These are phyloP conservation scores for Rhodosporidiobolus odoratus DNA, from an alignment of 768 basidiomycete species.

Conservation along the genomic window DNA sequence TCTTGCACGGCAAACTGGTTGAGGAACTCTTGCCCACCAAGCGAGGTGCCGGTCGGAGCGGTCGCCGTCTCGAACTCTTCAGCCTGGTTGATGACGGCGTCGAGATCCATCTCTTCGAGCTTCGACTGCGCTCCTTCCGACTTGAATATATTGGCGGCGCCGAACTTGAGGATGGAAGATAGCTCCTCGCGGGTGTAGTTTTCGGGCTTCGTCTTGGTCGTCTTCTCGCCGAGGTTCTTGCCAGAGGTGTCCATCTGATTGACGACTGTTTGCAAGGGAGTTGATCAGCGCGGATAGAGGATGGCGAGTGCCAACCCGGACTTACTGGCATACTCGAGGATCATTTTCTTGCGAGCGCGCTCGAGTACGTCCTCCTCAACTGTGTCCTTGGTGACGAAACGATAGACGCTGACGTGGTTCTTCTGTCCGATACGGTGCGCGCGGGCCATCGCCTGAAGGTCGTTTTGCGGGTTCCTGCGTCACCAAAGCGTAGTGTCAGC, in stretches of 20 bases:
- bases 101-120: conserved; percentile 97
- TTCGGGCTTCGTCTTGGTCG: conserved; percentile 46
- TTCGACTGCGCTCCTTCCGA: conserved; percentile 95
- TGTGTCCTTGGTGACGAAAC: conserved; percentile 97
- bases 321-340: conserved; percentile 92
- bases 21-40: conserved; percentile 96
- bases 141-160: conserved; percentile 99
- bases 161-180: conserved; percentile 94
- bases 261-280: conserved; percentile 63
- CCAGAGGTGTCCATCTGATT: conserved; percentile 99
- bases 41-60: conserved; percentile 68
- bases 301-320: conserved; percentile 11
- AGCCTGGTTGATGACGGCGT: conserved; percentile 92
- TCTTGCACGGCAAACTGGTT: conserved; percentile 95
- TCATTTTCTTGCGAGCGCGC: conserved; percentile 98
- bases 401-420: conserved; percentile 95
- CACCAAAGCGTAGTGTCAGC: conserved; percentile 41
- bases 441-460: conserved; percentile 97
- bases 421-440: conserved; percentile 99
- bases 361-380: conserved; percentile 99
- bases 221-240: conserved; percentile 82
- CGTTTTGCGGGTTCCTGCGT: conserved; percentile 58
- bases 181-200: conserved; percentile 84
- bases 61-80: conserved; percentile 94
- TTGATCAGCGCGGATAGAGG: neutral